Evolutionary conservation across 352 stramenopile genomes (phyloP), one percentile per base, ranked within the genome.

Genomic region (Globisporangium ultimum): DNA sequence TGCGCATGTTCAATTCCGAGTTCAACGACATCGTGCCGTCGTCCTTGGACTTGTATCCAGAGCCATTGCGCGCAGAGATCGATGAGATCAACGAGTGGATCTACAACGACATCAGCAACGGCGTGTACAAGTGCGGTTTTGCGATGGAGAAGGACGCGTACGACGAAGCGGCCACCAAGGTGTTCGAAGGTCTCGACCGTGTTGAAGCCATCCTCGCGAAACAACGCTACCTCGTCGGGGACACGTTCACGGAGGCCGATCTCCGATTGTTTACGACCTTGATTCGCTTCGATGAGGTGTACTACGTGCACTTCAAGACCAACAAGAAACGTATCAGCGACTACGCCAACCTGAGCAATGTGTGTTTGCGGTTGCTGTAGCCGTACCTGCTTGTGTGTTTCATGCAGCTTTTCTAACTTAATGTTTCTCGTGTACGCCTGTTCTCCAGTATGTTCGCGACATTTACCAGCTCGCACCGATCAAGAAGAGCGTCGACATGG

Each of bases 401-500:
- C n/a, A n/a, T n/a, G n/a, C n/a, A n/a, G n/a, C n/a, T n/a, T n/a
- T n/a, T n/a, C n/a, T n/a, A n/a, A n/a, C n/a, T n/a, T n/a, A n/a
- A n/a, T n/a, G n/a, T n/a, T n/a, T n/a, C n/a, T n/a, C n/a, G n/a
- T n/a, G n/a, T n/a, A n/a, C n/a, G n/a, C 47, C 22, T 47, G 63
- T 32, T 32, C 2, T 32, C 5, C 24, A 88, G 77, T 93, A 91
- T 53, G 75, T 83, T 45, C 76, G 78, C 21, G 80, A 93, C 48
- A 90, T 98, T 53, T 98, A 98, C 75, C 93, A 98, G 71, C 91
- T 97, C 59, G 77, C 82, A 38, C 87, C 76, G 9, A 81, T 99
- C 48, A 68, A 80, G 45, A 80, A 84, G 42, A 89, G 88, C 20
- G 80, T 98, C 40, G 88, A 98, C 68, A 98, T 84, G 28, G 58